Percentiles rank a stretch among this genome's conserved stretches.
phyloP scores from a whole-genome alignment of 768 basidiomycete species.

The Coprinellus aureogranulatus region DNA sequence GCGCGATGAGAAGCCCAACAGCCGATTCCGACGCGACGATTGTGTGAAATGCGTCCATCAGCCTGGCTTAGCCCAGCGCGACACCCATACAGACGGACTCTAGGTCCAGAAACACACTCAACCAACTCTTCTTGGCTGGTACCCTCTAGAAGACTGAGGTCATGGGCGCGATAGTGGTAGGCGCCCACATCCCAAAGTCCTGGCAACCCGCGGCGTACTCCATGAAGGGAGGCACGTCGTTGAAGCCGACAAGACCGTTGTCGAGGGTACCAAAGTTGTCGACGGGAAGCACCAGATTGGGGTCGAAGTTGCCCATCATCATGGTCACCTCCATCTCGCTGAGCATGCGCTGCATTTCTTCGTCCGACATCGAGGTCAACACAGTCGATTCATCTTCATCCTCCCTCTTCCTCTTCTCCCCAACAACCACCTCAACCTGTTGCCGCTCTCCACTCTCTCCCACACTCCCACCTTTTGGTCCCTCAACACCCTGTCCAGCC shows the following conservation, averaged over 20 bases:
- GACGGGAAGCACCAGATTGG: conserved; percentile 5
- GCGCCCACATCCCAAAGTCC: conserved; percentile 7
- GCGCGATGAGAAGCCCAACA: neutral
- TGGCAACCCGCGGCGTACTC: neutral
- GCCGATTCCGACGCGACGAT: conserved; percentile 5
- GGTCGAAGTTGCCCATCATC: conserved; percentile 7
- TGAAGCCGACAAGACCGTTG: neutral
- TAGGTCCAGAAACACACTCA: neutral
- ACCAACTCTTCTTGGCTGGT: neutral
- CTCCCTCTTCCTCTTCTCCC: conserved; percentile 12
- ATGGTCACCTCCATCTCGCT: conserved; percentile 14
- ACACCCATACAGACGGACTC: neutral
- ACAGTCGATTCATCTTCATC: conserved; percentile 8
- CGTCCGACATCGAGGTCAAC: conserved; percentile 6
- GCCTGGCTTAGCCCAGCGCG: neutral
- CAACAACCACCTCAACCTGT: neutral
- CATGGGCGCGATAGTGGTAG: conserved; percentile 2
- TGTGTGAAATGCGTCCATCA: neutral
- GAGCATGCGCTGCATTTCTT: conserved; percentile 21
- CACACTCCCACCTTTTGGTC: neutral
- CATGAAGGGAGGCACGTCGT: neutral
- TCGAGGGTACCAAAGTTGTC: conserved; percentile 14
- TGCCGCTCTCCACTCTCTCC: conserved; percentile 11
- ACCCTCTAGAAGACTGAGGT: neutral
- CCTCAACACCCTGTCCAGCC: neutral